phyloP scores from a whole-genome alignment of 345 rosid genomes.

The Barbarea vulgaris region DNA sequence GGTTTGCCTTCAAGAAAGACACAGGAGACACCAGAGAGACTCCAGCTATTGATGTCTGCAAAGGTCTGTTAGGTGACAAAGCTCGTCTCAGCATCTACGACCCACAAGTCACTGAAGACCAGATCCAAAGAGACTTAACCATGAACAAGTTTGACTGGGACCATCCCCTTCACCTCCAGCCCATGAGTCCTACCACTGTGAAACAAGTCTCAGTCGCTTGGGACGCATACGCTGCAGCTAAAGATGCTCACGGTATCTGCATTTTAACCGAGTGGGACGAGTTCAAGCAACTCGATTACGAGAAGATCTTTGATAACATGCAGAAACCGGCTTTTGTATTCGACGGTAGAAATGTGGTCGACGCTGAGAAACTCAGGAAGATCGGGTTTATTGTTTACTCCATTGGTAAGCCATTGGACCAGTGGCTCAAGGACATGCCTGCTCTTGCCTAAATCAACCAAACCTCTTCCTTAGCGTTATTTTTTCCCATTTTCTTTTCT shows the following conservation, averaged over 20 bases:
- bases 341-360: conserved; percentile 76
- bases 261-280: conserved; percentile 96
- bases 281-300: conserved; percentile 78
- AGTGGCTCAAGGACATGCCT: conserved; percentile 97
- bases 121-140: conserved; percentile 86
- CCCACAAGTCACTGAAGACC: conserved; percentile 86
- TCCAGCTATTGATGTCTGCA: conserved; percentile 91
- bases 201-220: conserved; percentile 76
- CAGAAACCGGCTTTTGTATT: conserved; percentile 92
- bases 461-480: conserved; percentile 18
- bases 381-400: conserved; percentile 92
- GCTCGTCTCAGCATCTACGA: conserved; percentile 86
- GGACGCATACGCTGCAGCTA: conserved; percentile 81
- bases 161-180: conserved; percentile 92
- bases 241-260: conserved; percentile 86
- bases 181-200: conserved; percentile 79
- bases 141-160: conserved; percentile 97
- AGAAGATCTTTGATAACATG: conserved; percentile 75
- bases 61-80: conserved; percentile 88
- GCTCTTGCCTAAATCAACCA: conserved; percentile 61
- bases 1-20: conserved; percentile 92
- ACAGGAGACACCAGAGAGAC: conserved; percentile 93
- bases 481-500: conserved; percentile 11
- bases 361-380: conserved; percentile 66
- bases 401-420: conserved; percentile 90